Percentiles rank a stretch among this genome's conserved stretches.
These are phyloP conservation scores for Prototheca wickerhamii DNA, from an alignment of 163 green algal species.

Conservation along the genomic window DNA sequence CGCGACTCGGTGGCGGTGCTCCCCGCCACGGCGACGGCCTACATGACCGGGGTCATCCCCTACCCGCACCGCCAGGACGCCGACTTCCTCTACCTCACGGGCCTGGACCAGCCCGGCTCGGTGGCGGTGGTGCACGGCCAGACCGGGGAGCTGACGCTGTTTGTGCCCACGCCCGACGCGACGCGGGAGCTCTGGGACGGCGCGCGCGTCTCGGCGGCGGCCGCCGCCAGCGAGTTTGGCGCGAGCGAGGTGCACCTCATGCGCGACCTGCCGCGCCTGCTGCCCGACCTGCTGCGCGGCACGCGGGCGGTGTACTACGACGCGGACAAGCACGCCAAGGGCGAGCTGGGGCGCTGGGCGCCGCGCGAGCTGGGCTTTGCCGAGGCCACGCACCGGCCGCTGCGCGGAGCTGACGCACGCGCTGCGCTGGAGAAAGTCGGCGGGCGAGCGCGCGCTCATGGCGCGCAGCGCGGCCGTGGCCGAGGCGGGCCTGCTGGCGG, in stretches of 20 bases:
- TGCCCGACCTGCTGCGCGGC: constrained; percentile 27
- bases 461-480: constrained; percentile 39
- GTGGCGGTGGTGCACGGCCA: constrained; percentile 37
- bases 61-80: constrained; percentile 69
- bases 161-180: constrained; percentile 30
- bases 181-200: constrained; percentile 57
- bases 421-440: constrained; percentile 51
- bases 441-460: constrained; percentile 55
- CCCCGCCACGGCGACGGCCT: constrained; percentile 39
- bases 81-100: constrained; percentile 75
- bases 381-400: neutral
- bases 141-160: constrained; percentile 30
- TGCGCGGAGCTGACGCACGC: neutral
- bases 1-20: constrained; percentile 50
- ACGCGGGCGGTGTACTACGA: constrained; percentile 5
- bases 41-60: constrained; percentile 66
- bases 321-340: neutral
- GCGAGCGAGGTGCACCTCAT: constrained; percentile 22
- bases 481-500: constrained; percentile 39
- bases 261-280: constrained; percentile 26
- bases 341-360: neutral
- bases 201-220: constrained; percentile 33
- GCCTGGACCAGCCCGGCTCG: constrained; percentile 49
- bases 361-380: neutral
- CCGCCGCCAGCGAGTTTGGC: constrained; percentile 51